Base-by-base conservation (phyloP, 2,329 filamentous ascomycete species). In the Penicillium vulpinum region DNA sequence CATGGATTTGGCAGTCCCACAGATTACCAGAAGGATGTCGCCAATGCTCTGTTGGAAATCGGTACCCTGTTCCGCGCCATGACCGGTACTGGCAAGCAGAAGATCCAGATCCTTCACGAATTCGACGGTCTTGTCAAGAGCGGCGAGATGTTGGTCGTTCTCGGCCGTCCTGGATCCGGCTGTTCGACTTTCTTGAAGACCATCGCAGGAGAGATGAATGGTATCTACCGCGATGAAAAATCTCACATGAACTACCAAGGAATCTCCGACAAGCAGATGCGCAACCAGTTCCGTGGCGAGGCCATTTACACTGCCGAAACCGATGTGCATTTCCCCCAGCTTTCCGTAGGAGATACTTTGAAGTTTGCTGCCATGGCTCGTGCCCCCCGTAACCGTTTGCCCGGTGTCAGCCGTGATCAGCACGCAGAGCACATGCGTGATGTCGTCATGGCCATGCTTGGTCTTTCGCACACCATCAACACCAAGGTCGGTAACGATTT, bases 131-230 rank as follows among this genome's bases (percentile, higher is more conserved):
- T 89, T 3, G 71, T 90, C 15, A 78, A 76, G 49, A 78, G 75
- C 50, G 83, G 83, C 35, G 83, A 85, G 72, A 83, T 85, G 78
- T 73, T 85, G 50, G 76, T 85, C 11, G 83, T 85, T 2, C 75
- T 85, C 0, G 83, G 83, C 3, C 76, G 77, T 48, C 79, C 79
- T 8, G 79, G 79, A 49, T 58, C 74, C 56, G 77, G 78, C 56
- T 96, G 92, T 74, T 91, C 89, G n/a, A 95, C 91, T 2, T 87
- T 95, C 62, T 79, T 96, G 62, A 95, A 95, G 80, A 91, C 90
- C 0, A 83, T 95, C 62, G 85, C 90, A 7, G 91, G 91, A 62
- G 90, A 95, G 74, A 90, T 89, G 58, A 88, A 92, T 62, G 91
- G 91, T 60, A 88, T 95, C 67, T 85, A 84, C 64, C 82, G 94